Conservation (phyloP, 2,329 filamentous ascomycete species). For the Chalaropsis thielavioides region DNA sequence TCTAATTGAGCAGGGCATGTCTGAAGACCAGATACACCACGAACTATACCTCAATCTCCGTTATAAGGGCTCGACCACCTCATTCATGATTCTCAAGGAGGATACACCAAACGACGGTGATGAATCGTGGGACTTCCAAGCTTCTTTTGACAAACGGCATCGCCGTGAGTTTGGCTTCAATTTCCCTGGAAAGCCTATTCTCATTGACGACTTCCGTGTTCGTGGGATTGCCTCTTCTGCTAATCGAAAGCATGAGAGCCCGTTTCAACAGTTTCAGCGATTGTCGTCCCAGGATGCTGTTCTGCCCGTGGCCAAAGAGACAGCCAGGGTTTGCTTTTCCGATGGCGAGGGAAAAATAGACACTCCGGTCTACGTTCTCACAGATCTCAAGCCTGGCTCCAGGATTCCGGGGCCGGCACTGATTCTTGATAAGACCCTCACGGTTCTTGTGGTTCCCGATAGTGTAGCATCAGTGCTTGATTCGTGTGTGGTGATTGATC, state of each 20-base stretch:
- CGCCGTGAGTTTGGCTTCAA: slow-evolving; percentile 90
- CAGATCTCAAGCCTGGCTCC: slow-evolving; percentile 57
- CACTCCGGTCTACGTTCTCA: slow-evolving; percentile 71
- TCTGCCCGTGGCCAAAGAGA: slow-evolving; percentile 43
- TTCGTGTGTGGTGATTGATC: slow-evolving; percentile 82
- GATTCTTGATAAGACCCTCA: slow-evolving; percentile 77
- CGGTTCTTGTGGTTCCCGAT: slow-evolving; percentile 73
- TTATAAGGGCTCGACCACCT: slow-evolving; percentile 80
- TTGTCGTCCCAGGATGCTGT: background rate
- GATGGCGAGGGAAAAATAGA: slow-evolving; percentile 49
- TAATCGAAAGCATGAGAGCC: slow-evolving; percentile 49
- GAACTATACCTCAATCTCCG: slow-evolving; percentile 92
- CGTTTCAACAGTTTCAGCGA: slow-evolving; percentile 66
- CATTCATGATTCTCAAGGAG: slow-evolving; percentile 76
- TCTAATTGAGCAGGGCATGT: slow-evolving; percentile 65
- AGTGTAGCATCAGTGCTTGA: slow-evolving; percentile 63
- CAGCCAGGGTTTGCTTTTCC: slow-evolving; percentile 60
- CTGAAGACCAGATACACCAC: slow-evolving; percentile 58
- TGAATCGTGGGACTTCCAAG: slow-evolving; percentile 66
- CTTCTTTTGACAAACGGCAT: slow-evolving; percentile 75
- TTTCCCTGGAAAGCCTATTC: slow-evolving; percentile 67
- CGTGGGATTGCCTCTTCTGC: slow-evolving; percentile 53
- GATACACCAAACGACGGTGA: slow-evolving; percentile 32
- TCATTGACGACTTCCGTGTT: slow-evolving; percentile 78
- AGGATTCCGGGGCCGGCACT: slow-evolving; percentile 68